phyloP scores from a whole-genome alignment of 495 filamentous ascomycete species.

The Chaetomium cochliodes region DNA sequence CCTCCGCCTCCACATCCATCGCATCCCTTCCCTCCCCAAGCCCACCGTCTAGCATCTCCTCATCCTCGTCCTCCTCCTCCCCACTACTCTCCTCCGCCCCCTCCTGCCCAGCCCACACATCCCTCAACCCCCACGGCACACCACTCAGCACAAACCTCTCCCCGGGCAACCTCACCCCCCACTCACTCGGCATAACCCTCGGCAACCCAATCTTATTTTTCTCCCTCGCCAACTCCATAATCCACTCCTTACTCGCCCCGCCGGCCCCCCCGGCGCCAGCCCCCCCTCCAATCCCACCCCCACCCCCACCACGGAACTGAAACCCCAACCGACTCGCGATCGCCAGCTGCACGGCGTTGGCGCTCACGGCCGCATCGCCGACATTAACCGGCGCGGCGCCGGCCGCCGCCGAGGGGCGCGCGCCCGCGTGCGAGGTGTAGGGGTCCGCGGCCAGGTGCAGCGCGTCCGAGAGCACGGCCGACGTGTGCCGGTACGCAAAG shows the following conservation, averaged over 20 bases:
- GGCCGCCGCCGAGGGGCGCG: constrained; percentile 44
- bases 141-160: constrained; percentile 92
- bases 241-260: constrained; percentile 76
- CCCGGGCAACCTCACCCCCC: constrained; percentile 79
- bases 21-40: constrained; percentile 36
- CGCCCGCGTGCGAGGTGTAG: constrained; percentile 55
- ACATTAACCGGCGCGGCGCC: constrained; percentile 49
- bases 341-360: constrained; percentile 51
- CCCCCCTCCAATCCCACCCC: constrained; percentile 47
- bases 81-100: constrained; percentile 53
- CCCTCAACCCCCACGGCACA: constrained; percentile 75
- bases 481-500: constrained; percentile 85
- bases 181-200: constrained; percentile 65
- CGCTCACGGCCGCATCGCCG: constrained; percentile 45
- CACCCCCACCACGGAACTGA: constrained; percentile 51
- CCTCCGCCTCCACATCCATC: constrained; percentile 48
- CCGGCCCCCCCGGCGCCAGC: constrained; percentile 49
- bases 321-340: constrained; percentile 51
- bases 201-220: constrained; percentile 80
- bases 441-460: constrained; percentile 62
- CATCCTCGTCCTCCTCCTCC: constrained; percentile 44
- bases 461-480: constrained; percentile 64
- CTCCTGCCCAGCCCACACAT: constrained; percentile 63
- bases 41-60: constrained; percentile 42
- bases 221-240: constrained; percentile 78